Base-by-base conservation (phyloP, 2,329 filamentous ascomycete species). In the Trichophyton schoenleinii region DNA sequence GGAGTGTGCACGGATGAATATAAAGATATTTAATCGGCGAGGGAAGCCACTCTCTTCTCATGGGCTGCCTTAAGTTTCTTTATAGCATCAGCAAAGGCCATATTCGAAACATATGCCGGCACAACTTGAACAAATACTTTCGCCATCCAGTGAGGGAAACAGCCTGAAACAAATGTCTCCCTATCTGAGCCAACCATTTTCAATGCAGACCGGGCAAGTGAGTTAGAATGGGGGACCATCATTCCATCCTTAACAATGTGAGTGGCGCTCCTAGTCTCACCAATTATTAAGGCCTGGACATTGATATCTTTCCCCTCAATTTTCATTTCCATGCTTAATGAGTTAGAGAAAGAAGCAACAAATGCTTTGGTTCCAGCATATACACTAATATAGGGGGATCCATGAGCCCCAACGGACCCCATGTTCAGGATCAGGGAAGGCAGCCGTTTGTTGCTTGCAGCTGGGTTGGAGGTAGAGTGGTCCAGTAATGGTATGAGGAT, bases 341-440 rank as follows among this genome's bases (percentile, higher is more conserved):
- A 68, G 7, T 67, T 65, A 0, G 75, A 75, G 62, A 78, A 76
- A 0, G 71, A 68, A 55, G 73, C 71, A 46, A 77, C 71, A 66
- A 77, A 81, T 2, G 72, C 74, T 68, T 83, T 83, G 25, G 74
- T 70, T 0, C 71, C 73, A 8, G 73, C 70, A 68, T 83, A 83
- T 1, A 75, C 66, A 8, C 68, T 67, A 1, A 81, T 63, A 63
- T 78, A 78, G 0, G 81, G 81, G 11, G 80, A 62, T 0, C 78
- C 78, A 13, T 72, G 66, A 55, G 78, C 74, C 2, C 77, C 71
- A 3, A 78, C 64, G 3, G 78, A 80, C 4, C 79, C 77, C 38
- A 82, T 72, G 65, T 80, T 83, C 64, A 84, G 60, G 59, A 84
- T 70, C 4, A 84, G 69, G 1, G 74, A 70, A 0, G 80, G 79